phyloP scores from a whole-genome alignment of 495 filamentous ascomycete species.

The Penicillium robsamsonii region DNA sequence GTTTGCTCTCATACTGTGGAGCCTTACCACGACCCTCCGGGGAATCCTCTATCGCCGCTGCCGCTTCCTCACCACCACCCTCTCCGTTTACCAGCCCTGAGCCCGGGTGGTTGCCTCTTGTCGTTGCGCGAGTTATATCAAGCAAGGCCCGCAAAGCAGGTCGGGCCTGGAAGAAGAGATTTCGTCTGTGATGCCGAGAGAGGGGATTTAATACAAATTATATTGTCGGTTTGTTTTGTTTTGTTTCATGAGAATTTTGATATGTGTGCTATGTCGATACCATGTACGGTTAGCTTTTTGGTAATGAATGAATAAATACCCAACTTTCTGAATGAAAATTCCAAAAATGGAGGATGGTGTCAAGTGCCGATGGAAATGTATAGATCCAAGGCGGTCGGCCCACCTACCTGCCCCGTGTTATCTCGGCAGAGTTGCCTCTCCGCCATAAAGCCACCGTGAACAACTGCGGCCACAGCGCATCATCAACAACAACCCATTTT shows the following conservation, averaged over 20 bases:
- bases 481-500: constrained; percentile 23
- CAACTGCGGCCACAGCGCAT: constrained; percentile 23
- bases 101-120: not conserved
- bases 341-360: not conserved
- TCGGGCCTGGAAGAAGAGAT: not conserved
- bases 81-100: not conserved
- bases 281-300: no score
- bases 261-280: not conserved
- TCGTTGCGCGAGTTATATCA: not conserved
- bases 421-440: constrained; percentile 25
- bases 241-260: not conserved
- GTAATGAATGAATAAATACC: not conserved
- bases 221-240: not conserved
- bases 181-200: not conserved
- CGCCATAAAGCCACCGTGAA: constrained; percentile 25
- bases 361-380: not conserved
- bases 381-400: constrained; percentile 25
- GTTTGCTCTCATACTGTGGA: not conserved
- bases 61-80: not conserved
- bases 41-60: not conserved
- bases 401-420: constrained; percentile 25
- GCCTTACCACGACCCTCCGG: not conserved
- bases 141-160: not conserved
- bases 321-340: not conserved
- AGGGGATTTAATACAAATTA: not conserved